Conservation (phyloP, 257 asterid genomes). For the Fraxinus pennsylvanica region DNA sequence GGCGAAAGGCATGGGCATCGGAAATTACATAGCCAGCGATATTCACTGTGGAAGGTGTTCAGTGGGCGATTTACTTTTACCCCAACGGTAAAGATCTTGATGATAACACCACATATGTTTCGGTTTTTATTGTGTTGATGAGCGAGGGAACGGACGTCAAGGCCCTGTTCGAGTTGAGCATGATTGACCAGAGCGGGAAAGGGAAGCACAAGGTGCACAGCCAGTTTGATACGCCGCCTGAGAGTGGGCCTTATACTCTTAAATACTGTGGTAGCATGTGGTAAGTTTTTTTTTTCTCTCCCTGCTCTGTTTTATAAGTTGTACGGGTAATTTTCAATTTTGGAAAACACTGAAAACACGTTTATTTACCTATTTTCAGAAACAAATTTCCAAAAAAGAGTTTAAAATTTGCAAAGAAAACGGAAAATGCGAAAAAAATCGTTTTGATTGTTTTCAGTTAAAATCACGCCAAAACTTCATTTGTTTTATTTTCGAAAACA, state of each 20-base stretch:
- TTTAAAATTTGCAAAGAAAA: too few species aligned
- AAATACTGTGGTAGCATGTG: constrained; percentile 82
- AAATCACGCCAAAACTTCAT: too few species aligned
- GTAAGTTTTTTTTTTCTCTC: constrained; percentile 29
- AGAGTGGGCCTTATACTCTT: constrained; percentile 78
- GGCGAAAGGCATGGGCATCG: constrained; percentile 78
- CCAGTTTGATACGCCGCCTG: constrained; percentile 77
- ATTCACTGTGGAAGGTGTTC: constrained; percentile 68
- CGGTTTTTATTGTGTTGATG: constrained; percentile 69
- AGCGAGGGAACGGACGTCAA: constrained; percentile 80
- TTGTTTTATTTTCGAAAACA: too few species aligned
- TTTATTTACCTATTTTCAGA: too few species aligned
- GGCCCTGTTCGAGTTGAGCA: constrained; percentile 79
- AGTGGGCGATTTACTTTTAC: constrained; percentile 84
- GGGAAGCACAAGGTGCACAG: constrained; percentile 85
- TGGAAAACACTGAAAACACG: too few species aligned
- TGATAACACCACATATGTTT: constrained; percentile 68
- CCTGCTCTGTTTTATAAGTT: constrained; percentile 3
- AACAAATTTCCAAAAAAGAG: too few species aligned
- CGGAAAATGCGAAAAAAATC: too few species aligned
- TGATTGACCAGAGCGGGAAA: constrained; percentile 83
- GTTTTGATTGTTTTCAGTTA: too few species aligned
- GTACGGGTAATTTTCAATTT: too few species aligned
- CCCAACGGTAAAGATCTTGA: constrained; percentile 77
- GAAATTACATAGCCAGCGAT: constrained; percentile 72